Evolutionary conservation across 495 filamentous ascomycete genomes (phyloP).

Genomic region (Penicillium dipodomyicola): DNA sequence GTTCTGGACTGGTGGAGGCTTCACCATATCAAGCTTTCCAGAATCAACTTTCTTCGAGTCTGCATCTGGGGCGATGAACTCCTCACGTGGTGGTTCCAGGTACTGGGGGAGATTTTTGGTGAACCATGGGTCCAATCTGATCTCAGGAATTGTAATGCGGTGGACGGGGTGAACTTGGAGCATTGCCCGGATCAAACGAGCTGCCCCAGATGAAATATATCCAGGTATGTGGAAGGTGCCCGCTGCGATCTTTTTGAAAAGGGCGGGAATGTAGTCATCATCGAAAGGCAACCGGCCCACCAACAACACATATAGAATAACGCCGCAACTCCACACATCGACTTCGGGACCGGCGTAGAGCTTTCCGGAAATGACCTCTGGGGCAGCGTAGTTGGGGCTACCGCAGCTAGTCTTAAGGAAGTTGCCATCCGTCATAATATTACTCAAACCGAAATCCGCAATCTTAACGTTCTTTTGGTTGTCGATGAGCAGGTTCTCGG

Average conservation of each 20-base stretch:
- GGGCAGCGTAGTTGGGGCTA: constrained; percentile 96
- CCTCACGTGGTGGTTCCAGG: constrained; percentile 83
- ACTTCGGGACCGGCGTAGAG: constrained; percentile 97
- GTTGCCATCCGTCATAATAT: constrained; percentile 99
- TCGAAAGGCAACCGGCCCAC: constrained; percentile 93
- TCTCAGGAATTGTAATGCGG: constrained; percentile 88
- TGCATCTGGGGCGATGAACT: constrained; percentile 88
- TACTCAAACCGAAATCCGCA: constrained; percentile 96
- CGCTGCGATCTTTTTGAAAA: constrained; percentile 86
- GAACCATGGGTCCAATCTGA: constrained; percentile 95
- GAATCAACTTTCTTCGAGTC: constrained; percentile 86
- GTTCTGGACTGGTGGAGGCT: constrained; percentile 73
- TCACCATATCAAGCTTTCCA: constrained; percentile 70
- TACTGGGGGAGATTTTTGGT: constrained; percentile 79
- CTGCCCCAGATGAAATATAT: constrained; percentile 85
- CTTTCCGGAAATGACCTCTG: constrained; percentile 96
- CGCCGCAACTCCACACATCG: constrained; percentile 98
- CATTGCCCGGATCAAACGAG: constrained; percentile 85
- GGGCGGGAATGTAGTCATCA: constrained; percentile 87
- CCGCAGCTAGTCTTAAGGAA: constrained; percentile 98
- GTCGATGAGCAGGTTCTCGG: constrained; percentile 94
- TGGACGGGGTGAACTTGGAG: constrained; percentile 92
- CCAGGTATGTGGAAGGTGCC: constrained; percentile 85
- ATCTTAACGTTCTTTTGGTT: constrained; percentile 96
- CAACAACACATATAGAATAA: constrained; percentile 93